Evolutionary conservation across 2,329 filamentous ascomycete genomes (phyloP).

Genomic region (Epichloe sibirici): DNA sequence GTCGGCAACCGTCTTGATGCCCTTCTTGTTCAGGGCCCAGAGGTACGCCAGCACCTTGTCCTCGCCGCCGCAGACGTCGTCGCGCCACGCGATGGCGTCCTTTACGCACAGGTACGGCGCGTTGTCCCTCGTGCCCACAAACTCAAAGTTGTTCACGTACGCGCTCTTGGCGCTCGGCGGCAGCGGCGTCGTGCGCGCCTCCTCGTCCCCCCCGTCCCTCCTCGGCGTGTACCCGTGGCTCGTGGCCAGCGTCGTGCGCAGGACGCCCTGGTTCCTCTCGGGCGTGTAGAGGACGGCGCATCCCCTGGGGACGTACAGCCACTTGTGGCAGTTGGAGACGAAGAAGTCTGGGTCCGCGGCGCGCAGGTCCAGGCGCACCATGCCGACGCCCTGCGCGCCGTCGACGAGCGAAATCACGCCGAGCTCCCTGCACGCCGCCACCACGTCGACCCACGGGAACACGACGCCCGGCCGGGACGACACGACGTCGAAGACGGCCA

Average conservation of each 20-base stretch:
- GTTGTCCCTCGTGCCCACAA: conserved; percentile 63
- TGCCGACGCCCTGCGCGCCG: conserved; percentile 74
- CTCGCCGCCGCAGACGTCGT: conserved; percentile 61
- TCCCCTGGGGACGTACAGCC: conserved; percentile 70
- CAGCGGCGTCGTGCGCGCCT: conserved; percentile 25
- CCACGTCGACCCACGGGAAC: conserved; percentile 64
- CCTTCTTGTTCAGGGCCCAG: conserved; percentile 48
- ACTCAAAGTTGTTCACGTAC: conserved; percentile 64
- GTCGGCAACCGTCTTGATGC: conserved; percentile 46
- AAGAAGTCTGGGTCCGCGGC: conserved; percentile 72
- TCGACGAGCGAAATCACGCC: conserved; percentile 67
- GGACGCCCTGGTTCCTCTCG: conserved; percentile 58
- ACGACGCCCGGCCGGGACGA: conserved; percentile 66
- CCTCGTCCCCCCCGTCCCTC: neutral
- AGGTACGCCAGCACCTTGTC: conserved; percentile 53
- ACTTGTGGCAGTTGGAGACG: conserved; percentile 80
- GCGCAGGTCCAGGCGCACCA: conserved; percentile 57
- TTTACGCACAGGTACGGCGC: conserved; percentile 60
- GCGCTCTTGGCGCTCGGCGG: conserved; percentile 34
- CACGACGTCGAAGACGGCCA: conserved; percentile 67
- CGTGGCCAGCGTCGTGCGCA: conserved; percentile 65
- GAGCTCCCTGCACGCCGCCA: conserved; percentile 49
- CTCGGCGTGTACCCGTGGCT: conserved; percentile 61
- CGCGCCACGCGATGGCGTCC: conserved; percentile 59
- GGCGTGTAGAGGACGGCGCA: conserved; percentile 77